Percentiles rank a stretch among this genome's conserved stretches.
phyloP scores from a whole-genome alignment of 2,329 filamentous ascomycete genomes.

The Fusarium sp. region DNA sequence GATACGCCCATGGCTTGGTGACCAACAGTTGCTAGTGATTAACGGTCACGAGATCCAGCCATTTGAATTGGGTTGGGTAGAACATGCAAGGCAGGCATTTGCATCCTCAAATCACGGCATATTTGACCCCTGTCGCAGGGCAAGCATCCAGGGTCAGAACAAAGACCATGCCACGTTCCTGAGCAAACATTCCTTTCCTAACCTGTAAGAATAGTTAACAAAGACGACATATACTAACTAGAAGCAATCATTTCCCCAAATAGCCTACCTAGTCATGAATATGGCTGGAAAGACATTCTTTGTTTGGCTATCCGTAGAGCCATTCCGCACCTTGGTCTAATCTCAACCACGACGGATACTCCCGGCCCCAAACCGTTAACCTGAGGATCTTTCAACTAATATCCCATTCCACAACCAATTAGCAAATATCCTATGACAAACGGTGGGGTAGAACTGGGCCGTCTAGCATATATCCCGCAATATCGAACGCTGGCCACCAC shows the following conservation, averaged over 20 bases:
- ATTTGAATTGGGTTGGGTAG: neutral
- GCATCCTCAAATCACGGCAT: neutral
- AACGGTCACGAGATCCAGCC: neutral
- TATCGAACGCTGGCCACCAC: neutral
- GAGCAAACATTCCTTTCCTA: neutral
- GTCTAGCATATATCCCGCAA: neutral
- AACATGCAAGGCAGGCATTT: neutral
- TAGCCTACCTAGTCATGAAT: neutral
- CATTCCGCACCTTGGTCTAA: neutral
- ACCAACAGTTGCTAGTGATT: neutral
- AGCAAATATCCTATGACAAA: neutral
- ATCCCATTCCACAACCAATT: neutral
- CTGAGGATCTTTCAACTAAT: neutral
- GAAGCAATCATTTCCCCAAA: neutral
- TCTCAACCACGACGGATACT: neutral
- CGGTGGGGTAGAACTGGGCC: neutral
- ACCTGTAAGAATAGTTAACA: neutral
- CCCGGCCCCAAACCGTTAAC: neutral
- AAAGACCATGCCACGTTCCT: neutral
- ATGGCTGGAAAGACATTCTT: neutral
- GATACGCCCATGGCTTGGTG: neutral
- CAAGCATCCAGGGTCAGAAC: neutral
- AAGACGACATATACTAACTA: neutral
- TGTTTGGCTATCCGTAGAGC: neutral
- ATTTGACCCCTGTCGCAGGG: neutral